Percentiles rank a stretch among this genome's conserved stretches.
phyloP scores from a whole-genome alignment of 371 early-diverging fungal genomes.

The Mucor racemosus region DNA sequence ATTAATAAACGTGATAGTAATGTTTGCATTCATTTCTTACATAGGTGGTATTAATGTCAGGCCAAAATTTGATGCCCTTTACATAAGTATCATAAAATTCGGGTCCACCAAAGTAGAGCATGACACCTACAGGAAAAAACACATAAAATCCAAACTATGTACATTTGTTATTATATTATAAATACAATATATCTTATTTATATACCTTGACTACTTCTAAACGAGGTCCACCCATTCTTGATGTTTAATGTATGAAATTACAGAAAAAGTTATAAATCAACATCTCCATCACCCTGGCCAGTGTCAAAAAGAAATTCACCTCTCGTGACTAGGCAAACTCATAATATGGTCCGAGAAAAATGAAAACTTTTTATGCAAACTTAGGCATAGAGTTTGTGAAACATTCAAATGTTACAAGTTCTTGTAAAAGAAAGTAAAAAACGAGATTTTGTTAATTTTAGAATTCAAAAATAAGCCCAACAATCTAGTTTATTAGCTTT shows the following conservation, averaged over 20 bases:
- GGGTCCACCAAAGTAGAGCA: conserved; percentile 63
- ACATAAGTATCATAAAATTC: conserved; percentile 56
- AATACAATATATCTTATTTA: neutral
- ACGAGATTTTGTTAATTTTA: neutral
- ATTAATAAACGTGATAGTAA: neutral
- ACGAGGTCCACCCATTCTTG: conserved; percentile 54
- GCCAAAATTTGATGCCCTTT: conserved; percentile 58
- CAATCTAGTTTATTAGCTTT: neutral
- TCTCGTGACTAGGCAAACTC: conserved; percentile 1
- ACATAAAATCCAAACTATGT: conserved; percentile 60
- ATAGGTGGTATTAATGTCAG: conserved; percentile 48
- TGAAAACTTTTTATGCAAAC: neutral
- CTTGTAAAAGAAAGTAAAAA: neutral
- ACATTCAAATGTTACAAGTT: neutral
- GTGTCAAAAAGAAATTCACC: neutral
- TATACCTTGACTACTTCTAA: conserved; percentile 57
- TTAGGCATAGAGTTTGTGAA: neutral
- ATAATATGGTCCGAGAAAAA: neutral
- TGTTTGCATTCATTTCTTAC: conserved; percentile 24
- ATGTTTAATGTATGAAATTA: neutral
- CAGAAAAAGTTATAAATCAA: neutral
- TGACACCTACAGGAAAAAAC: conserved; percentile 56
- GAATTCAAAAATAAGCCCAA: neutral
- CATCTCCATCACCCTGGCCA: neutral
- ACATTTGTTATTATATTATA: neutral